Base-by-base conservation (phyloP, 192 early-diverging fungal genomes). In the Coemansia sp. region DNA sequence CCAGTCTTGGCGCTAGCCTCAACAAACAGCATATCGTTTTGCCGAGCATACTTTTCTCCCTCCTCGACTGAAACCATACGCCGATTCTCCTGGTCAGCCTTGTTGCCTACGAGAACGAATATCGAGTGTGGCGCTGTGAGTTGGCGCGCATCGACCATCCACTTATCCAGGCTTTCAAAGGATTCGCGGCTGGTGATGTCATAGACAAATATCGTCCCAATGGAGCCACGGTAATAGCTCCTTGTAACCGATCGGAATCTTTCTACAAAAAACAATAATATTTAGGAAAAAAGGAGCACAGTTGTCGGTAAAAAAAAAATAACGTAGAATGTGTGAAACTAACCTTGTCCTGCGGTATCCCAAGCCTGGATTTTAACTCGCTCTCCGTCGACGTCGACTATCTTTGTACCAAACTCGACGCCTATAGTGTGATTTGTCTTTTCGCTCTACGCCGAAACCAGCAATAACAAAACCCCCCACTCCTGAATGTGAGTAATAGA, bases 211-310 rank as follows among this genome's bases (percentile, higher is more conserved):
- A 92, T 79, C 22, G 90, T 92, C 43, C 92, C 92, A 12, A 90
- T 89, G 39, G 92, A 91, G 41, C 92, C 92, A 73, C 92, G 87
- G 68, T 93, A 94, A 66, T 94, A 94, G 76, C 90, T 91, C 55
- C 87, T 84, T 4, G 92, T 94, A 20, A 94, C 80, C 22, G 85
- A 85, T 43, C 89, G 65, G 87, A 92, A 84, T 75, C 91, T 74
- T 57, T 86, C 78, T 83, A 83, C 60, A 74, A 62, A 49, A 76
- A 34, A 39, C 34, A 71, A 57, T 13, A 62, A 61, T 20, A 31
- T 43, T 73, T 27, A 46, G 34, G 22, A 62, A 27, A 62, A 27
- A 33, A 39, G 7, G 31, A 39, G 34, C 34, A 36, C 50, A 9
- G n/a, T 47, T 13, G 5, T 46, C 62, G 50, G 36, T 5, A 24